A percentile compares a stretch with the other conserved stretches of the same genome.
These are phyloP conservation scores for Alternaria solani DNA, from an alignment of 2,329 filamentous ascomycete species.

Conservation along the genomic window DNA sequence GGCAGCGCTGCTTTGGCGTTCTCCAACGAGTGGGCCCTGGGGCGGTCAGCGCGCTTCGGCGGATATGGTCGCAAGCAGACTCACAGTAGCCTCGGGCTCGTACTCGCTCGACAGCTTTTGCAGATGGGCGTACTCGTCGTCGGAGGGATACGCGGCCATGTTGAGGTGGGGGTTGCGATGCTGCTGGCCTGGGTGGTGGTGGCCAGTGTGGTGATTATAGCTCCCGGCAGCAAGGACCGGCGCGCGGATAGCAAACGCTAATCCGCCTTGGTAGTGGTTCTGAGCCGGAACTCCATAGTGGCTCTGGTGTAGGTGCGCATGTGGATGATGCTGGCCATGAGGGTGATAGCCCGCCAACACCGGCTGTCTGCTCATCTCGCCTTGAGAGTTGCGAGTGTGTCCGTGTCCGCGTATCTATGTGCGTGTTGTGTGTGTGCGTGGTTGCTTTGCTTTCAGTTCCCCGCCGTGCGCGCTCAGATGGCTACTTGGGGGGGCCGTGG, in stretches of 20 bases:
- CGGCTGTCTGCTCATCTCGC: constrained; percentile 42
- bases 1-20: constrained; percentile 76
- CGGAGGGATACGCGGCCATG: constrained; percentile 52
- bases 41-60: constrained; percentile 29
- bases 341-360: constrained; percentile 40
- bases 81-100: constrained; percentile 65
- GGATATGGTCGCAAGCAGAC: constrained; percentile 36
- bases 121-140: constrained; percentile 67
- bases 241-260: constrained; percentile 48
- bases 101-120: constrained; percentile 70
- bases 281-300: constrained; percentile 35
- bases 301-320: constrained; percentile 23
- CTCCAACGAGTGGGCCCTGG: constrained; percentile 84
- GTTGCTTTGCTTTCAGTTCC: constrained; percentile 19
- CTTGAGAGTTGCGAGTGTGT: not conserved
- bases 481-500: constrained; percentile 21
- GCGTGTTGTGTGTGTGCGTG: constrained; percentile 12
- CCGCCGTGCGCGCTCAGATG: constrained; percentile 17
- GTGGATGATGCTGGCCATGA: constrained; percentile 20
- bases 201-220: constrained; percentile 46
- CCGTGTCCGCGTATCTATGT: constrained; percentile 11
- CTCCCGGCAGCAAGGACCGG: constrained; percentile 48
- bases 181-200: constrained; percentile 37
- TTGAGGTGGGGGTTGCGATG: constrained; percentile 38
- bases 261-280: constrained; percentile 39